These are phyloP conservation scores for Alternaria brassicicola DNA, from an alignment of 2,329 filamentous ascomycete genomes.

Conservation along the genomic window DNA sequence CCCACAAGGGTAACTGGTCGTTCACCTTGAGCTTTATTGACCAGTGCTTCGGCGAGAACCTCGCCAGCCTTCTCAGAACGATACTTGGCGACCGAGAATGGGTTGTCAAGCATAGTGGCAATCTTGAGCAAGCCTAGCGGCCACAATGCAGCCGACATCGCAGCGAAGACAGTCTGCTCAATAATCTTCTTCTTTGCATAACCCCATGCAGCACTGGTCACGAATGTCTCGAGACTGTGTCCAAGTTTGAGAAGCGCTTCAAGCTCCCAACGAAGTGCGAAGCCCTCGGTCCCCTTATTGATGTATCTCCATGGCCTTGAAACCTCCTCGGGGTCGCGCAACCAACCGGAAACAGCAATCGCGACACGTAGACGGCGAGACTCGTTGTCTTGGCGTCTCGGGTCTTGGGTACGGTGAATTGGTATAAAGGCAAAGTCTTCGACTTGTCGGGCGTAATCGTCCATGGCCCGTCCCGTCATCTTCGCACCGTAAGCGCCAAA, in stretches of 20 bases:
- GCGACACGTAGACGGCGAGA: slow-evolving; percentile 71
- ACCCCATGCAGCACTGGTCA: slow-evolving; percentile 81
- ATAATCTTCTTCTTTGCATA: slow-evolving; percentile 77
- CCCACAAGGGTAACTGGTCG: slow-evolving; percentile 80
- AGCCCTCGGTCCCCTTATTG: slow-evolving; percentile 75
- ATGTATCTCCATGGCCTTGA: slow-evolving; percentile 78
- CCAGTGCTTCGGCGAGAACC: slow-evolving; percentile 80
- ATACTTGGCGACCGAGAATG: slow-evolving; percentile 77
- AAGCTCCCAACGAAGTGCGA: slow-evolving; percentile 83
- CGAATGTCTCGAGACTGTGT: slow-evolving; percentile 74
- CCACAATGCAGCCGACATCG: slow-evolving; percentile 56
- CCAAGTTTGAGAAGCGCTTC: slow-evolving; percentile 79
- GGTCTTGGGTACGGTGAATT: slow-evolving; percentile 56
- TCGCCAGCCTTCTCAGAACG: slow-evolving; percentile 80
- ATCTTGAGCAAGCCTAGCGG: slow-evolving; percentile 56
- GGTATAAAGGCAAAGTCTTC: slow-evolving; percentile 88
- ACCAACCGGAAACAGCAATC: slow-evolving; percentile 82
- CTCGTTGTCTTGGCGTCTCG: slow-evolving; percentile 57
- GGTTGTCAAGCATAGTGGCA: slow-evolving; percentile 73
- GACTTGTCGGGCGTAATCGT: slow-evolving; percentile 83
- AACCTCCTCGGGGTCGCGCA: slow-evolving; percentile 74
- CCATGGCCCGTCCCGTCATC: slow-evolving; percentile 85
- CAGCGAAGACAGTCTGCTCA: slow-evolving; percentile 61
- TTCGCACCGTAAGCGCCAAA: slow-evolving; percentile 90
- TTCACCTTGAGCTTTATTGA: slow-evolving; percentile 82